Evolutionary conservation across 441 rosid species (phyloP).

Genomic region (Aleurites moluccanus): DNA sequence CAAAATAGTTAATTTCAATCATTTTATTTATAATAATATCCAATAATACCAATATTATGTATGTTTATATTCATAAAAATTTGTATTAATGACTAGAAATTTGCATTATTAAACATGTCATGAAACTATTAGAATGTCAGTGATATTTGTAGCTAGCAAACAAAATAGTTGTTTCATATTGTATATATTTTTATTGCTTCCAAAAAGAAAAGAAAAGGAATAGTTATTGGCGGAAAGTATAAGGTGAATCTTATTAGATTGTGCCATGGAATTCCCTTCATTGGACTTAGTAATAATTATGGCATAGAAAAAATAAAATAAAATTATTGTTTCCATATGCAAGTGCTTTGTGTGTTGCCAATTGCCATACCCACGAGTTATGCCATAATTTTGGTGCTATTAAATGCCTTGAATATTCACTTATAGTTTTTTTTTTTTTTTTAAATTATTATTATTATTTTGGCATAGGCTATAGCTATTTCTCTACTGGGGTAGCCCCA

Average conservation of each 20-base stretch:
- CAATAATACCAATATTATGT: no score
- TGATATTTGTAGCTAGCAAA: background rate
- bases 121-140: background rate
- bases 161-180: no score
- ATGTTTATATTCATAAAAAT: no score
- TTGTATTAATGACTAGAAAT: conserved; percentile 4
- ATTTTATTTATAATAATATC: no score
- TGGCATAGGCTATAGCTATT: no score
- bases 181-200: background rate
- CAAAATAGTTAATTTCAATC: no score
- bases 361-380: background rate
- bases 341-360: conserved; percentile 22
- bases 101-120: conserved; percentile 3
- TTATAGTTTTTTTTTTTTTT: background rate
- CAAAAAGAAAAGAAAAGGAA: background rate
- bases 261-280: conserved; percentile 19
- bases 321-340: conserved; percentile 27
- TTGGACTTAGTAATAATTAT: conserved; percentile 32
- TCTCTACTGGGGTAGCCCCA: background rate
- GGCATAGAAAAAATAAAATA: conserved; percentile 13
- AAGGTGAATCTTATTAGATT: background rate
- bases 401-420: background rate
- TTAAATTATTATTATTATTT: no score
- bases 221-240: background rate
- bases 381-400: conserved; percentile 17